phyloP scores from a whole-genome alignment of 345 rosid species.

The Pelargonium nanum region DNA sequence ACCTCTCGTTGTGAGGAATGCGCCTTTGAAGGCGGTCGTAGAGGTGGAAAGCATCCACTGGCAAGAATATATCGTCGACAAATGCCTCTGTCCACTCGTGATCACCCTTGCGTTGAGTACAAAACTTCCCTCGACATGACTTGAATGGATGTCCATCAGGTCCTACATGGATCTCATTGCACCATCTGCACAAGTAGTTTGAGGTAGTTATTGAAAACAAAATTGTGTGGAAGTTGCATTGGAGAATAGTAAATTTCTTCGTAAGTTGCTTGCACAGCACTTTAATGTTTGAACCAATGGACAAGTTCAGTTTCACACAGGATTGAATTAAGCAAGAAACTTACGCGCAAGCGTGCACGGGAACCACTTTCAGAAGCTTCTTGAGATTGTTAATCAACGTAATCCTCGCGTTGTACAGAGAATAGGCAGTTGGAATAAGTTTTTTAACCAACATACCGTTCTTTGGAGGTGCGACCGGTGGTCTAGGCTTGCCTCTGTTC shows the following conservation, averaged over 20 bases:
- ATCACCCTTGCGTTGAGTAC: conserved; percentile 61
- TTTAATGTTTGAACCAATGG: neutral
- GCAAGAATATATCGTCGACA: conserved; percentile 59
- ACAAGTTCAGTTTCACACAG: neutral
- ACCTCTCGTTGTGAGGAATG: conserved; percentile 68
- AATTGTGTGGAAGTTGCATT: neutral
- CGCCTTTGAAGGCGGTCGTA: conserved; percentile 70
- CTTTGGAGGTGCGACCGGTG: conserved; percentile 57
- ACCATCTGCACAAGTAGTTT: conserved; percentile 43
- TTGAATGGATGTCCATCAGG: conserved; percentile 82
- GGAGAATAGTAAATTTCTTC: neutral
- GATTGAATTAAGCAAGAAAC: conserved; percentile 11
- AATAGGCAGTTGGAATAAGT: conserved; percentile 63
- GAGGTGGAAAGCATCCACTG: conserved; percentile 73
- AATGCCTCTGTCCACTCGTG: conserved; percentile 71
- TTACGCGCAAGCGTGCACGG: conserved; percentile 88
- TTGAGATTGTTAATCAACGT: conserved; percentile 69
- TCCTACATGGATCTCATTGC: conserved; percentile 90
- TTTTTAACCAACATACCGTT: conserved; percentile 61
- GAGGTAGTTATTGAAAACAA: conserved; percentile 1
- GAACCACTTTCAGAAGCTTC: conserved; percentile 67
- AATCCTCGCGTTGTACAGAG: conserved; percentile 59
- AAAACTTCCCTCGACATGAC: conserved; percentile 65
- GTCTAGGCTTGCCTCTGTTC: conserved; percentile 50
- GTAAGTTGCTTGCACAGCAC: neutral